Evolutionary conservation across 768 basidiomycete genomes (phyloP), one percentile per base, ranked within the genome.

Genomic region (Suillus spraguei): DNA sequence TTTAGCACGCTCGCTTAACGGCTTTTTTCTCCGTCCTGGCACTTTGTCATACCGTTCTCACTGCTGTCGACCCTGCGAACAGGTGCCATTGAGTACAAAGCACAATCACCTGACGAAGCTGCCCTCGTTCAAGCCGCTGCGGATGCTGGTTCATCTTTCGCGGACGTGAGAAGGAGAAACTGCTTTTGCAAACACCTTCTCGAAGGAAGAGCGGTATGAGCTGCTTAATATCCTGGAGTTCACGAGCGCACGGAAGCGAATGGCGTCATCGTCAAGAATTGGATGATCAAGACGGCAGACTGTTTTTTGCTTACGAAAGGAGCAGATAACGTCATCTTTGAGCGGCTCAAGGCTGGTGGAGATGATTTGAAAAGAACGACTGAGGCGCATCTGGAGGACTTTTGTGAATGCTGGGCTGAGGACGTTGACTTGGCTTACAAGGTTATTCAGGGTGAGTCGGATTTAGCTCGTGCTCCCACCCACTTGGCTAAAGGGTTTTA

Each of bases 241-340:
- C n/a, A n/a, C n/a, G n/a, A 96, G 94, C 65, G 80, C 88, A 53
- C 80, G 97, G 68, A 99, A 98, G 80, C 83, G 97, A 66, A 99
- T 99, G 97, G 95, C 68, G 89, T 99, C 50, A 81, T 99, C 62
- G 75, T 99, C 56, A 81, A 91, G 68, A 92, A 78, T 71, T 95
- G 50, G 84, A 86, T 65, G 85, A 81, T 9, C 81, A 83, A 5
- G 86, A 87, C 63, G 78, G 80, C 60, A 76, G 88, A 66, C 72
- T 97, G 52, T 90, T 96, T 70, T n/a, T 77, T 92, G 68, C 77
- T 99, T 66, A 84, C 82, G 67, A 99, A 99, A 76, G 97, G 97
- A n/a, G 97, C 97, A 24, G 97, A 99, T 76, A 97, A 94, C 70
- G 92, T 99, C 70, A 94, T 99, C 68, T 97, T 97, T 70, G 97